Conservation (phyloP, 345 rosid genomes). For the Psidium friedrichsthalianum region DNA sequence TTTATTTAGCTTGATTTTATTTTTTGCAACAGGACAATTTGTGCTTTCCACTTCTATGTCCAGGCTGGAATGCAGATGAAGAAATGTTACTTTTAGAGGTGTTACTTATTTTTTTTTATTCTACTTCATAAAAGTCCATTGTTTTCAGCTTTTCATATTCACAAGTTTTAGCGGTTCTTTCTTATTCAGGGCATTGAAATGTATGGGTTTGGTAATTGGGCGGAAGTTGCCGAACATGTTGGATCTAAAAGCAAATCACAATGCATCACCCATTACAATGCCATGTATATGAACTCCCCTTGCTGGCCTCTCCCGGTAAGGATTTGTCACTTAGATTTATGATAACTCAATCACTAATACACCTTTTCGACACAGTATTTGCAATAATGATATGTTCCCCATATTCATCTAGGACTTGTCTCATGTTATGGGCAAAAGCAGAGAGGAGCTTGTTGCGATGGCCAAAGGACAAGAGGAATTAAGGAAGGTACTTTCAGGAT, state of each 20-base stretch:
- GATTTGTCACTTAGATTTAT: not conserved
- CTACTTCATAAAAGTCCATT: not conserved
- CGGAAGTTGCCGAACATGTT: conserved; percentile 83
- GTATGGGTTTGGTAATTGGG: conserved; percentile 96
- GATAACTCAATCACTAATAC: not conserved
- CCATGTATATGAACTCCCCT: conserved; percentile 73
- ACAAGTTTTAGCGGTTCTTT: conserved; percentile 12
- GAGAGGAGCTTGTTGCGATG: conserved; percentile 94
- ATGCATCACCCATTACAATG: conserved; percentile 65
- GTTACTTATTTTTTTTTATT: not conserved
- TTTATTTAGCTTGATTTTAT: not conserved
- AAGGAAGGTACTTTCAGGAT: conserved; percentile 34
- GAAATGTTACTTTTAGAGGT: conserved; percentile 95
- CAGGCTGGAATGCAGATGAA: conserved; percentile 96
- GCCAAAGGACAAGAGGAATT: conserved; percentile 31
- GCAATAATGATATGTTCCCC: not conserved
- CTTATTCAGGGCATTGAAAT: conserved; percentile 71
- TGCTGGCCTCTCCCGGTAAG: conserved; percentile 88
- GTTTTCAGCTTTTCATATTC: conserved; percentile 1
- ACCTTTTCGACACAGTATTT: not conserved
- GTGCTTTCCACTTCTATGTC: conserved; percentile 75
- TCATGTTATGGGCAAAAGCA: conserved; percentile 74
- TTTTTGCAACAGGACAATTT: conserved; percentile 62
- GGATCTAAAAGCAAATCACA: conserved; percentile 73
- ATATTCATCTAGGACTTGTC: conserved; percentile 57